A percentile compares a stretch with the other conserved stretches of the same genome.
Evolutionary conservation across 208 protist species (phyloP).

Genomic region (Trypanosoma conorhini): DNA sequence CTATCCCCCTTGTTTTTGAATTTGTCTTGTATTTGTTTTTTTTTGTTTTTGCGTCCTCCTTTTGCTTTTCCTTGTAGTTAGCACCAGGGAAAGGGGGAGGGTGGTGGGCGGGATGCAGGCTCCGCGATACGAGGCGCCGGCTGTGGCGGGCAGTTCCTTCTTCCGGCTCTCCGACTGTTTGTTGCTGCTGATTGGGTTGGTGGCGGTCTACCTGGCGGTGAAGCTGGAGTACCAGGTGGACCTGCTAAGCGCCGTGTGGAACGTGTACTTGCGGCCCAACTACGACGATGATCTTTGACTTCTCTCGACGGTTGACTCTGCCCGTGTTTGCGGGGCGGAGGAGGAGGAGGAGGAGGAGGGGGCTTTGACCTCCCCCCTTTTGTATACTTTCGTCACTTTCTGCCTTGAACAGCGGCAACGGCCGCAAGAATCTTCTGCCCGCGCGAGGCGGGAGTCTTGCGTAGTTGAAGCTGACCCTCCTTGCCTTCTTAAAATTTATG

Average conservation of each 20-base stretch:
- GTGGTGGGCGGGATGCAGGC: neutral
- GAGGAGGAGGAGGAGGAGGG: too few relatives aligned
- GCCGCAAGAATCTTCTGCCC: too few relatives aligned
- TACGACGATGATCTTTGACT: conserved; percentile 29
- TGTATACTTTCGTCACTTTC: too few relatives aligned
- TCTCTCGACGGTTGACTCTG: neutral
- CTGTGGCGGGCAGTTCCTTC: neutral
- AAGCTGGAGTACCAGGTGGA: conserved; percentile 26
- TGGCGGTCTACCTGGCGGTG: conserved; percentile 17
- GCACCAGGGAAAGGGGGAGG: neutral
- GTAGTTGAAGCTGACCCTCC: too few relatives aligned
- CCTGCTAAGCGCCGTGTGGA: conserved; percentile 18
- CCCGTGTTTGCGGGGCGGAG: neutral
- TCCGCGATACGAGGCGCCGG: neutral
- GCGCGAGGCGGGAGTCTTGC: too few relatives aligned
- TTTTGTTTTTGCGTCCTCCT: neutral
- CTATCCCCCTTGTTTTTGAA: too few relatives aligned
- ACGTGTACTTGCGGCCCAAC: conserved; percentile 25
- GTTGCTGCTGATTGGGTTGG: conserved; percentile 13
- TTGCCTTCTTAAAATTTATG: too few relatives aligned
- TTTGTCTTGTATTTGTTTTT: too few relatives aligned
- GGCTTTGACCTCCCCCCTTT: too few relatives aligned
- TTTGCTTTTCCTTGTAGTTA: neutral
- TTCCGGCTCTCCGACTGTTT: conserved; percentile 2
- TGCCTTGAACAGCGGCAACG: neutral